Evolutionary conservation across 2,329 filamentous ascomycete genomes (phyloP).

Genomic region (Cercospora zeina): DNA sequence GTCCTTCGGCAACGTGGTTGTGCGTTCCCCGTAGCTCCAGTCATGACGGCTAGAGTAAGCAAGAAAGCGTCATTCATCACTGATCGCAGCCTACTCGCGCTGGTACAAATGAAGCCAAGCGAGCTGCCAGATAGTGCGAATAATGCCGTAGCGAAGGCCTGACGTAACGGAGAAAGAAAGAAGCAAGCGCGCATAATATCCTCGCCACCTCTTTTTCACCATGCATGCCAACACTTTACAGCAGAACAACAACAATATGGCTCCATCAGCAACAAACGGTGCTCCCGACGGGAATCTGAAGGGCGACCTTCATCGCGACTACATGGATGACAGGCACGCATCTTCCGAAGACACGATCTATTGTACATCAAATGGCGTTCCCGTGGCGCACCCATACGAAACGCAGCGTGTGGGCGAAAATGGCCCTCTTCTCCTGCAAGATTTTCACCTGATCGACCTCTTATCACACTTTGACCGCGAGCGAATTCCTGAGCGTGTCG

Average conservation of each 20-base stretch:
- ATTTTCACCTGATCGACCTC: slow-evolving; percentile 53
- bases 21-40: slow-evolving; percentile 5
- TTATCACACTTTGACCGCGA: slow-evolving; percentile 55
- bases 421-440: slow-evolving; percentile 59
- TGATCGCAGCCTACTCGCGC: neutral
- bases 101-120: slow-evolving; percentile 16
- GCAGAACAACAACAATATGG: slow-evolving; percentile 24
- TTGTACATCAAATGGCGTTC: slow-evolving; percentile 58
- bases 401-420: slow-evolving; percentile 58
- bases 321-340: slow-evolving; percentile 49
- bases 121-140: slow-evolving; percentile 4
- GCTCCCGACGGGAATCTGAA: slow-evolving; percentile 19
- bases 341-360: slow-evolving; percentile 53
- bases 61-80: slow-evolving; percentile 21
- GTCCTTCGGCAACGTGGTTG: slow-evolving; percentile 8
- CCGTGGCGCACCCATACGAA: slow-evolving; percentile 60
- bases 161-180: slow-evolving; percentile 6
- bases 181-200: slow-evolving; percentile 15
- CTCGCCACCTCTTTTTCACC: neutral
- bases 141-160: neutral
- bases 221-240: slow-evolving; percentile 18
- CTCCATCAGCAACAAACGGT: slow-evolving; percentile 27
- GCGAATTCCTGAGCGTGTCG: slow-evolving; percentile 54
- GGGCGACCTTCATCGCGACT: slow-evolving; percentile 41
- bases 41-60: slow-evolving; percentile 22